A percentile compares a stretch with the other conserved stretches of the same genome.
Evolutionary conservation across 1,284 basidiomycete genomes (phyloP).

Genomic region (Cryptococcus sp.): DNA sequence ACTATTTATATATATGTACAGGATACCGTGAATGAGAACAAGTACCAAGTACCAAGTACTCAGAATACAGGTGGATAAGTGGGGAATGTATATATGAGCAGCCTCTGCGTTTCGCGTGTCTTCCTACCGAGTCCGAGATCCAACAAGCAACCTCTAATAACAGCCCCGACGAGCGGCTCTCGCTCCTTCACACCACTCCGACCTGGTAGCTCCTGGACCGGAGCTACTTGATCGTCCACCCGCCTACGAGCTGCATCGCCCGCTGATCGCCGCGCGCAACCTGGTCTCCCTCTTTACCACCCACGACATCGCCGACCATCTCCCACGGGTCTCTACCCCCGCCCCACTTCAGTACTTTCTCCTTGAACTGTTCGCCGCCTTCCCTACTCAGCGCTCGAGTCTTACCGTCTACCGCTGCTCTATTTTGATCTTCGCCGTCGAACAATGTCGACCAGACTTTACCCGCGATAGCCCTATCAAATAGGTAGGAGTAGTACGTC

Average conservation of each 20-base stretch:
- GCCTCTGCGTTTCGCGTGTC: too few relatives aligned
- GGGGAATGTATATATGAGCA: too few relatives aligned
- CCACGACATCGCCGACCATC: slow-evolving; percentile 78
- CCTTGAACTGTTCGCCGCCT: slow-evolving; percentile 76
- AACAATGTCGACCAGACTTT: slow-evolving; percentile 84
- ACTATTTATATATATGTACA: too few relatives aligned
- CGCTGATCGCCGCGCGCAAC: slow-evolving; percentile 64
- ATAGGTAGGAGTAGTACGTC: slow-evolving; percentile 96
- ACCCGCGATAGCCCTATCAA: slow-evolving; percentile 92
- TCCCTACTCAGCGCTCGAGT: slow-evolving; percentile 63
- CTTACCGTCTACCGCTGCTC: slow-evolving; percentile 42
- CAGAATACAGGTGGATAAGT: not conserved
- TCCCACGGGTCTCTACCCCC: slow-evolving; percentile 92
- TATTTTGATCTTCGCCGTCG: slow-evolving; percentile 6
- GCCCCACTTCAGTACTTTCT: slow-evolving; percentile 73
- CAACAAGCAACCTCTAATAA: too few relatives aligned
- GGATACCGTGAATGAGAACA: too few relatives aligned
- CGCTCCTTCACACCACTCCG: too few relatives aligned
- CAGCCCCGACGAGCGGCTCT: too few relatives aligned
- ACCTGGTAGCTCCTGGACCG: too few relatives aligned
- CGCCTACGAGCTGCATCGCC: slow-evolving; percentile 85
- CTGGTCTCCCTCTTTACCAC: slow-evolving; percentile 45
- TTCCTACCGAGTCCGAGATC: too few relatives aligned
- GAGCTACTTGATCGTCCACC: slow-evolving; percentile 60
- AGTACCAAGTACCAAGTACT: not conserved